Conservation (phyloP, 139 green algal genomes). For the Coelastrella sp. region DNA sequence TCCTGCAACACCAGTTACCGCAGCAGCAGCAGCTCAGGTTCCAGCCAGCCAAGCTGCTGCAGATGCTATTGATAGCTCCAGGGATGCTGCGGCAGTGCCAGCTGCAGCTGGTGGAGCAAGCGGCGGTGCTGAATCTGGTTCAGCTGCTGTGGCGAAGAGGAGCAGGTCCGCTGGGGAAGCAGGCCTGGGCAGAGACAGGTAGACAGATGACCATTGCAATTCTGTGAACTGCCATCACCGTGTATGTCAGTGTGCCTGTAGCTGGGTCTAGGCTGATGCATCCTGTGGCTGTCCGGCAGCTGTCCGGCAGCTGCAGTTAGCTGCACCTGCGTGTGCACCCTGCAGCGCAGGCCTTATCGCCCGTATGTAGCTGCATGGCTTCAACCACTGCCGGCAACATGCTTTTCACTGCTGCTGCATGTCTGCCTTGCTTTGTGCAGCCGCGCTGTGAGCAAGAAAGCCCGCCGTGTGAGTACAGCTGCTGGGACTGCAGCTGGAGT, state of each 20-base stretch:
- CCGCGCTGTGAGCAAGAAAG: conserved; percentile 16
- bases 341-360: too few species aligned
- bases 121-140: conserved; percentile 2
- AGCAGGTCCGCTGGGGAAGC: conserved; percentile 46
- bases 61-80: too few species aligned
- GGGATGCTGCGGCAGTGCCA: background rate
- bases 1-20: background rate
- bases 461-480: background rate
- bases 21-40: background rate
- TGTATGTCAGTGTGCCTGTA: too few species aligned
- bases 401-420: background rate
- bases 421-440: background rate
- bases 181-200: conserved; percentile 43
- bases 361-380: too few species aligned
- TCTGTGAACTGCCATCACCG: too few species aligned
- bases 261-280: too few species aligned
- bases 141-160: conserved; percentile 12
- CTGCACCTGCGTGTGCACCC: too few species aligned
- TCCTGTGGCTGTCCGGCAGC: too few species aligned
- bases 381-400: background rate
- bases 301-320: too few species aligned
- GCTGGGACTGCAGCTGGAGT: background rate
- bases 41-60: background rate
- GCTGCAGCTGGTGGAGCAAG: background rate
- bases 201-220: background rate